phyloP scores from a whole-genome alignment of 2,329 filamentous ascomycete species.

The Fusarium fujikuroi region DNA sequence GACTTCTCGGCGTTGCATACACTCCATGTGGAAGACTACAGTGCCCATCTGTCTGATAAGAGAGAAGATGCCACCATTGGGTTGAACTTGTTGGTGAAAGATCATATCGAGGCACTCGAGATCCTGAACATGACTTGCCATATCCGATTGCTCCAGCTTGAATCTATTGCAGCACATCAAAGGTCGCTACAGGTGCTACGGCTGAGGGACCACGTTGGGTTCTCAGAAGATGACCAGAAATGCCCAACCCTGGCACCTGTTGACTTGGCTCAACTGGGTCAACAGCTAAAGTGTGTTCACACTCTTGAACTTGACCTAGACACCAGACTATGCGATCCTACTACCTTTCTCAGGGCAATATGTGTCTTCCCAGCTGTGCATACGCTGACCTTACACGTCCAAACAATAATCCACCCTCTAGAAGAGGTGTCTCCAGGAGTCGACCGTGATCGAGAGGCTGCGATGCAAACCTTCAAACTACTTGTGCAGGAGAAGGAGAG shows the following conservation, averaged over 20 bases:
- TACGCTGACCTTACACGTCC: conserved; percentile 57
- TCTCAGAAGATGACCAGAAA: conserved; percentile 53
- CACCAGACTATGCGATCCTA: conserved; percentile 48
- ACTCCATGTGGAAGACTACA: conserved; percentile 59
- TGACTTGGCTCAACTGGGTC: conserved; percentile 51
- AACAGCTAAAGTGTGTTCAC: conserved; percentile 47
- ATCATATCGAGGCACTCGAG: conserved; percentile 51
- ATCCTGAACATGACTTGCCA: conserved; percentile 56
- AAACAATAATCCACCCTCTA: conserved; percentile 53
- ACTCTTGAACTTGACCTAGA: conserved; percentile 62
- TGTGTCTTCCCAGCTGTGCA: conserved; percentile 54
- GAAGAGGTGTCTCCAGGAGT: conserved; percentile 41
- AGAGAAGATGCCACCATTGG: conserved; percentile 53
- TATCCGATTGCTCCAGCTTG: conserved; percentile 53
- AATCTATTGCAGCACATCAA: conserved; percentile 53
- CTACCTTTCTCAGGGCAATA: conserved; percentile 52
- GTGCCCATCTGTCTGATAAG: conserved; percentile 52
- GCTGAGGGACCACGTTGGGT: conserved; percentile 59
- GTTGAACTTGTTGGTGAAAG: conserved; percentile 53
- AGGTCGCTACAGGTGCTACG: conserved; percentile 52
- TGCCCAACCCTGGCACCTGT: conserved; percentile 55
- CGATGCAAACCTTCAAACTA: conserved; percentile 48
- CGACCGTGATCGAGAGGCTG: conserved; percentile 54
- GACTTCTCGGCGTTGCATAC: conserved; percentile 52
- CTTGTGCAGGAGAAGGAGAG: conserved; percentile 48